Conservation (phyloP, 2,329 filamentous ascomycete species). For the Penicillium sp. region DNA sequence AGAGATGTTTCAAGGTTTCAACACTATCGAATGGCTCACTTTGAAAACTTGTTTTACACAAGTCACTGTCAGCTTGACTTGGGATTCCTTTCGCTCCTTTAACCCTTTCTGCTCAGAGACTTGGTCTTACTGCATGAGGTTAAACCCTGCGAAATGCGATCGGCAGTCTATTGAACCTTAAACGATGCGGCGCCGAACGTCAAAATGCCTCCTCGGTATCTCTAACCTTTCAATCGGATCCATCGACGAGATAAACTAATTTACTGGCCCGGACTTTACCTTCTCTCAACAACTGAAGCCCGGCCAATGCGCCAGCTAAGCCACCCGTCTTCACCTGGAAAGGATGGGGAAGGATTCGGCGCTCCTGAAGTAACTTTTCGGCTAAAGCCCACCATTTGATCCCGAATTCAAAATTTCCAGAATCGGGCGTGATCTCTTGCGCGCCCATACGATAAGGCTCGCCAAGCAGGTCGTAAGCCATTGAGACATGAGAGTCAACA, state of each 20-base stretch:
- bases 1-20: no score
- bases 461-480: slow-evolving; percentile 23
- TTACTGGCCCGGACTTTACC: slow-evolving; percentile 23
- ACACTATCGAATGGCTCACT: no score
- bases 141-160: not conserved
- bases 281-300: slow-evolving; percentile 21
- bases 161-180: not conserved
- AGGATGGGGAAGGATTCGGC: slow-evolving; percentile 20
- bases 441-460: slow-evolving; percentile 20
- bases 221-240: not conserved
- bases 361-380: slow-evolving; percentile 15
- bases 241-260: slow-evolving; percentile 21
- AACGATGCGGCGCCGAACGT: not conserved
- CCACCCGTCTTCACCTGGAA: slow-evolving; percentile 18
- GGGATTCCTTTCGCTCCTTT: not conserved
- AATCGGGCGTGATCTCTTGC: slow-evolving; percentile 5
- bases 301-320: slow-evolving; percentile 16
- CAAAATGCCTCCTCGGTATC: not conserved
- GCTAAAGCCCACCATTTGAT: slow-evolving; percentile 12
- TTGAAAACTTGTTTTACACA: no score
- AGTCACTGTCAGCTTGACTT: not conserved
- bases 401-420: slow-evolving; percentile 16
- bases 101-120: not conserved
- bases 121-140: not conserved
- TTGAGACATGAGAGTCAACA: slow-evolving; percentile 21